Evolutionary conservation across 1,284 basidiomycete species (phyloP), one percentile per base, ranked within the genome.

Genomic region (Fomitopsis betulina): DNA sequence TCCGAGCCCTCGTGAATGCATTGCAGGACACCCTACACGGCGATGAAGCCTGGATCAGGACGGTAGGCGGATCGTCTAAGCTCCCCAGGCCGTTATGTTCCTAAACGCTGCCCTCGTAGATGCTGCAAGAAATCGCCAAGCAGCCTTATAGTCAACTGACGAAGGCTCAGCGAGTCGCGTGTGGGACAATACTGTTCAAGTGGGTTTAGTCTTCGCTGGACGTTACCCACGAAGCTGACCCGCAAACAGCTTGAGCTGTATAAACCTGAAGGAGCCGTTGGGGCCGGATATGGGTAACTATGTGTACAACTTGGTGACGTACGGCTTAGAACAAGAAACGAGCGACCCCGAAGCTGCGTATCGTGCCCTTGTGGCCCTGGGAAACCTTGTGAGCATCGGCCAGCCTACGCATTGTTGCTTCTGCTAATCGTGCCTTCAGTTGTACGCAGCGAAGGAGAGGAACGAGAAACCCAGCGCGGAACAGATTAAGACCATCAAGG

Each of bases 301-400:
- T 50, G 76, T 80, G 56, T 63, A 84, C 38, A 66, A 68, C 15
- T 68, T 86, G 45, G 71, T 81, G 35, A 53, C 15, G 33, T 40
- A 89, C 86, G 77, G 91, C 15, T 72, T 94, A 21, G 73, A 80
- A 58, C 77, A 79, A 45, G 93, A 96, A 72, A 82, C 72, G 43
- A 74, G 75, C 17, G 96, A 99, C 60, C 78, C 85, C 21, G 96
- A 99, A 69, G 86, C 90, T 2, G 81, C 84, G 13, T 98, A 98
- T 71, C 86, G 96, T 30, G 79, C 89, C 1, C 74, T 93, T 7
- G 90, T 97, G 15, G 95, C 90, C 0, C 77, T 98, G 2, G 96
- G 96, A 33, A 98, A 99, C 70, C 72, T 91, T 27, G 70, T 72
- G 21, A 58, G 65, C 57, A 1, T 19, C 55, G 3, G 30, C 32